Conservation (phyloP, 768 basidiomycete species). For the Boletellus emodensis region DNA sequence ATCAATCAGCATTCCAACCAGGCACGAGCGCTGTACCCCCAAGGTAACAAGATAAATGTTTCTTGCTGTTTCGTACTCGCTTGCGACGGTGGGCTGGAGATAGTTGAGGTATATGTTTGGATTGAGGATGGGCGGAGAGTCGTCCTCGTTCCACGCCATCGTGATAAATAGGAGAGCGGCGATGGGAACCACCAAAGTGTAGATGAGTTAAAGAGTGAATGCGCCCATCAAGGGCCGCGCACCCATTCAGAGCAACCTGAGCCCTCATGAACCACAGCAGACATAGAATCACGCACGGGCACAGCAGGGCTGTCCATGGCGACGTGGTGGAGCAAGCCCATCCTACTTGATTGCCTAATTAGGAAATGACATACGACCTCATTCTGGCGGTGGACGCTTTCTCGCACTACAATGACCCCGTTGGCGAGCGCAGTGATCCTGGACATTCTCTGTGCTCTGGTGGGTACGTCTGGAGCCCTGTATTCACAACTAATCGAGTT, state of each 20-base stretch:
- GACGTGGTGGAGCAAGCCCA: background rate
- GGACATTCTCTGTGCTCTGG: conserved; percentile 20
- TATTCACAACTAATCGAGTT: background rate
- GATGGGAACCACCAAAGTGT: background rate
- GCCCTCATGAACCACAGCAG: background rate
- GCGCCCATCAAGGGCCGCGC: background rate
- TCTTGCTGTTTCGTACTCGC: conserved; percentile 18
- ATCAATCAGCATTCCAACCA: conserved; percentile 1
- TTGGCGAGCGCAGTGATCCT: conserved; percentile 1
- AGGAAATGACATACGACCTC: background rate
- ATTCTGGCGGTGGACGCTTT: background rate
- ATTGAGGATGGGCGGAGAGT: conserved; percentile 14
- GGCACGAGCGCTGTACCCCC: conserved; percentile 9
- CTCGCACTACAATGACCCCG: conserved; percentile 2
- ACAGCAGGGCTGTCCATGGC: background rate
- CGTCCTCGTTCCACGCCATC: conserved; percentile 1
- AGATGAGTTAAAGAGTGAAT: background rate
- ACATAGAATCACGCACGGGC: too few relatives aligned
- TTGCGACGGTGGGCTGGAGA: conserved; percentile 17
- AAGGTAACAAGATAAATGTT: conserved; percentile 17
- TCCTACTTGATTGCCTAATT: conserved; percentile 10
- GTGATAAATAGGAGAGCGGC: background rate
- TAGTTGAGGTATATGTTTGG: conserved; percentile 26
- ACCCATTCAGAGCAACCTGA: background rate
- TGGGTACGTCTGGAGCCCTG: background rate